These are phyloP conservation scores for Trametes coccinea DNA, from an alignment of 768 basidiomycete species.

Conservation along the genomic window DNA sequence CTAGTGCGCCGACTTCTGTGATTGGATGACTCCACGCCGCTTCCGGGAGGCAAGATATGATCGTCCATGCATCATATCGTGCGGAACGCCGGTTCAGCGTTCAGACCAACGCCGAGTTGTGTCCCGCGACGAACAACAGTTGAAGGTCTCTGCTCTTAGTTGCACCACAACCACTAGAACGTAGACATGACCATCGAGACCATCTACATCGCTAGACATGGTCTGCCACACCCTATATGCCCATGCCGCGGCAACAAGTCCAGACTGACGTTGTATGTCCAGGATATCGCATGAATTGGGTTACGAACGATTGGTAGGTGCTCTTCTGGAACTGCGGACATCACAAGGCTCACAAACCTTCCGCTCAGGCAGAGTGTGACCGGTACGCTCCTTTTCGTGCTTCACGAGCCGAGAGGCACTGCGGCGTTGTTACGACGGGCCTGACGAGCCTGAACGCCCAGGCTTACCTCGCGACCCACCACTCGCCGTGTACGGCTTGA, in stretches of 20 bases:
- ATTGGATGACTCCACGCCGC: not conserved
- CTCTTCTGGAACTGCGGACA: not conserved
- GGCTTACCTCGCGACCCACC: conserved; percentile 76
- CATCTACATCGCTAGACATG: conserved; percentile 70
- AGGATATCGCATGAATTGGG: conserved; percentile 81
- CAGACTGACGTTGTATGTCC: conserved; percentile 1
- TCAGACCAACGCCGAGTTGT: too few relatives aligned
- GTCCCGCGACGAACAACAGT: not conserved
- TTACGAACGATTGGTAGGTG: conserved; percentile 60
- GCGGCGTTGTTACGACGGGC: not conserved
- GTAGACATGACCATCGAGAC: conserved; percentile 49
- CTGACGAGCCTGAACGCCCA: not conserved
- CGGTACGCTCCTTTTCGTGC: conserved; percentile 4
- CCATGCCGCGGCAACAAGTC: not conserved
- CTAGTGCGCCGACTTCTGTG: too few relatives aligned
- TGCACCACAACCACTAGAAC: too few relatives aligned
- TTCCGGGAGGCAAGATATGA: too few relatives aligned
- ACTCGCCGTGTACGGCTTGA: conserved; percentile 68
- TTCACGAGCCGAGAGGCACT: too few relatives aligned
- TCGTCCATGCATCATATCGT: too few relatives aligned
- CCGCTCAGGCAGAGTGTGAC: conserved; percentile 22
- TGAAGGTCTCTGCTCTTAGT: not conserved
- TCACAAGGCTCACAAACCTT: not conserved
- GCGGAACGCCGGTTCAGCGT: too few relatives aligned
- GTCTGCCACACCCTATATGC: conserved; percentile 34